phyloP scores from a whole-genome alignment of 1,284 basidiomycete genomes.

The Ceratobasidium sp. region DNA sequence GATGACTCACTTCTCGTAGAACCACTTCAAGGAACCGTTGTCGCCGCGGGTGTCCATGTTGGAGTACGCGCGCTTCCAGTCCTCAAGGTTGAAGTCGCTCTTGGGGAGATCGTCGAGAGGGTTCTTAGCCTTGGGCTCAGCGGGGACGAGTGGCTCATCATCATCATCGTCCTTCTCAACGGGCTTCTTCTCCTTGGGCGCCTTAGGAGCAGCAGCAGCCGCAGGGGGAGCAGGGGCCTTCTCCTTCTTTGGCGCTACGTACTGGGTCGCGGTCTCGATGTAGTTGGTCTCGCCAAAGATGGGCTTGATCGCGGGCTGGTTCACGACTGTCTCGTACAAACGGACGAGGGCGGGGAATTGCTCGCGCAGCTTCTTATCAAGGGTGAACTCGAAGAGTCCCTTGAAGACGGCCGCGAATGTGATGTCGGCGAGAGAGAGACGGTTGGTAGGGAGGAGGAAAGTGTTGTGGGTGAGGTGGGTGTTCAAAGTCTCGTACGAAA shows the following conservation, averaged over 20 bases:
- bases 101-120: slow-evolving; percentile 94
- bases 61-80: slow-evolving; percentile 98
- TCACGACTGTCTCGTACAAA: slow-evolving; percentile 84
- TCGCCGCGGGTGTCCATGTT: slow-evolving; percentile 93
- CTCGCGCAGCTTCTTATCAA: slow-evolving; percentile 76
- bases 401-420: slow-evolving; percentile 72
- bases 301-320: slow-evolving; percentile 81
- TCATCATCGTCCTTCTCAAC: slow-evolving; percentile 77
- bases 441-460: slow-evolving; percentile 90
- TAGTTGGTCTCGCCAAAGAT: slow-evolving; percentile 75
- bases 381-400: slow-evolving; percentile 63
- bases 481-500: slow-evolving; percentile 77
- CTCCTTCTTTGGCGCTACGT: slow-evolving; percentile 73
- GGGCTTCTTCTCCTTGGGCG: slow-evolving; percentile 67
- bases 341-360: slow-evolving; percentile 85
- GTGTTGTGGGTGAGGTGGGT: slow-evolving; percentile 82
- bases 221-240: slow-evolving; percentile 62
- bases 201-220: slow-evolving; percentile 69
- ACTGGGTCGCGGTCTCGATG: slow-evolving; percentile 79
- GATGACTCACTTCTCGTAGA: slow-evolving; percentile 83
- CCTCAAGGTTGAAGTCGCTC: slow-evolving; percentile 93
- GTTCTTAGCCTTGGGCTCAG: slow-evolving; percentile 89
- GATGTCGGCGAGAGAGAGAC: slow-evolving; percentile 94
- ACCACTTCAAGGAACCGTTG: slow-evolving; percentile 84
- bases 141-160: slow-evolving; percentile 69